Evolutionary conservation across 805 yeast genomes (phyloP).

Genomic region (Candida nonsorbophila): DNA sequence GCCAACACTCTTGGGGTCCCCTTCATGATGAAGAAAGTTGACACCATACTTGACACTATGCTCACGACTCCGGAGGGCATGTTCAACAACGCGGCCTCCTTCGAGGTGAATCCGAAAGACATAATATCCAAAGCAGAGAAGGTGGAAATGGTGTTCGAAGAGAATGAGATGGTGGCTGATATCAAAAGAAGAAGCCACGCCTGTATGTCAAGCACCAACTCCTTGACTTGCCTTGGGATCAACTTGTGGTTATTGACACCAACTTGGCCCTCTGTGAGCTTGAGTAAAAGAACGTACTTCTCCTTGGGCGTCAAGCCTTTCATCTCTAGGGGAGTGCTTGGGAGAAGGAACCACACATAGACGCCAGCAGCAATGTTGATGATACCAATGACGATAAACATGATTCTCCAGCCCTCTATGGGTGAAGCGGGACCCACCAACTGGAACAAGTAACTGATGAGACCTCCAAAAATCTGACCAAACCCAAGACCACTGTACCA

Average conservation of each 20-base stretch:
- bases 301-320: constrained; percentile 13
- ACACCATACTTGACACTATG: constrained; percentile 11
- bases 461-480: constrained; percentile 16
- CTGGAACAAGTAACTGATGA: constrained; percentile 14
- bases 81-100: constrained; percentile 14
- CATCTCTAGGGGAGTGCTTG: constrained; percentile 13
- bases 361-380: constrained; percentile 12
- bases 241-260: constrained; percentile 12
- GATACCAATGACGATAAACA: constrained; percentile 15
- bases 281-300: constrained; percentile 11
- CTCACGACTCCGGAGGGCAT: constrained; percentile 19
- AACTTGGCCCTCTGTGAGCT: constrained; percentile 11
- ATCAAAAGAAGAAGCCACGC: constrained; percentile 14
- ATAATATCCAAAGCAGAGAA: constrained; percentile 13
- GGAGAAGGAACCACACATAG: constrained; percentile 12
- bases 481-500: constrained; percentile 19
- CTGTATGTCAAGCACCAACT: constrained; percentile 13
- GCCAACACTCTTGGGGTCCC: constrained; percentile 14
- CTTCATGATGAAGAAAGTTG: constrained; percentile 14
- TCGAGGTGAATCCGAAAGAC: constrained; percentile 15
- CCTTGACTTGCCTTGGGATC: constrained; percentile 10
- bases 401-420: constrained; percentile 14
- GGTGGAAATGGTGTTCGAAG: constrained; percentile 16
- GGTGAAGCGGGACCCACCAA: constrained; percentile 8
- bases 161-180: constrained; percentile 13